Evolutionary conservation across 202 grass and related monocot species (phyloP).

Genomic region (Setaria italica): DNA sequence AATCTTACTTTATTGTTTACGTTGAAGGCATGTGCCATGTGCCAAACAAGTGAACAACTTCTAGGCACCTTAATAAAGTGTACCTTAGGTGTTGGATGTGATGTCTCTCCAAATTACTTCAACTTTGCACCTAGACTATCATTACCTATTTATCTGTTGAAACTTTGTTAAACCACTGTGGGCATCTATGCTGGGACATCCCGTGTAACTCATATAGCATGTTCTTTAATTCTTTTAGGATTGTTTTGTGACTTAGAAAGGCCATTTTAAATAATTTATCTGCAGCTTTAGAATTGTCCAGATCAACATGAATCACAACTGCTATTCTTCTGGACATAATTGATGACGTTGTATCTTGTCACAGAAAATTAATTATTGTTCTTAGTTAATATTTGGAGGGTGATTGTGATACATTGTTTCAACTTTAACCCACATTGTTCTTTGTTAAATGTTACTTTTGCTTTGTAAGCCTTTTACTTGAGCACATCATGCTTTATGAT

Average conservation of each 20-base stretch:
- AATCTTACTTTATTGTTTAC: not conserved
- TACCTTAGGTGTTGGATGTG: not conserved
- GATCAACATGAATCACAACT: not conserved
- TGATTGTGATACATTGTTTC: slow-evolving; percentile 35
- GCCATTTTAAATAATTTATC: not conserved
- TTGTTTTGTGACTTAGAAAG: slow-evolving; percentile 12
- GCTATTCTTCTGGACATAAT: slow-evolving; percentile 34
- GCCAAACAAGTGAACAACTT: not conserved
- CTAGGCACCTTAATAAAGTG: not conserved
- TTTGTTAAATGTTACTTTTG: not conserved
- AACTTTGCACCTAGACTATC: not conserved
- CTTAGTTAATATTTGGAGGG: not conserved
- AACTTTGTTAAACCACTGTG: not conserved
- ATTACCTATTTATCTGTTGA: not conserved
- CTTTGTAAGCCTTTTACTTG: slow-evolving; percentile 1
- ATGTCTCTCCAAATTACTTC: slow-evolving; percentile 20
- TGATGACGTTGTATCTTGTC: slow-evolving; percentile 22
- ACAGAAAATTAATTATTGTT: not conserved
- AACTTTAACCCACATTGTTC: not conserved
- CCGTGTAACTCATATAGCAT: not conserved
- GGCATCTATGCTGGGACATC: not conserved
- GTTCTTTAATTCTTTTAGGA: not conserved
- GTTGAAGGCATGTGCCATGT: not conserved
- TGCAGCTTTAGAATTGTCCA: not conserved
- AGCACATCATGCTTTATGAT: slow-evolving; percentile 30